Percentiles rank a stretch among this genome's conserved stretches.
These are phyloP conservation scores for Mesotaenium endlicherianum DNA, from an alignment of 139 green algal genomes.

Conservation along the genomic window DNA sequence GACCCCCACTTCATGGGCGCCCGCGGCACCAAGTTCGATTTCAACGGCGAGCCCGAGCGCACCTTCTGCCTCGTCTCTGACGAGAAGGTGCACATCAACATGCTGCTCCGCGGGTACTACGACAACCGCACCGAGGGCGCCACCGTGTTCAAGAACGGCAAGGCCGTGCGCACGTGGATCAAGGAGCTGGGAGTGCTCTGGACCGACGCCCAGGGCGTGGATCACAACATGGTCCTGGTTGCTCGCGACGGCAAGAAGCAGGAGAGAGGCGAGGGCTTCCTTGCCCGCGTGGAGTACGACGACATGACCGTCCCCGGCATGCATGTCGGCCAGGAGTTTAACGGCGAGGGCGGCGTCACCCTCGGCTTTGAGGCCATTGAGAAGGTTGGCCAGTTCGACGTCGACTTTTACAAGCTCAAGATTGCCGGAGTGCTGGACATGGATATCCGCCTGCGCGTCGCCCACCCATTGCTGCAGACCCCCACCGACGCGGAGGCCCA, in stretches of 20 bases:
- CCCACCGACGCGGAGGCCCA: too few relatives aligned
- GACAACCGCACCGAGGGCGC: too few relatives aligned
- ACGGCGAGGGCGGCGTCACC: too few relatives aligned
- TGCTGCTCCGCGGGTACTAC: too few relatives aligned
- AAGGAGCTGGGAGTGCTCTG: not conserved
- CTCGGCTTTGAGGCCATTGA: not conserved
- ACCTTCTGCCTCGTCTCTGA: constrained; percentile 2
- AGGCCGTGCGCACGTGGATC: not conserved
- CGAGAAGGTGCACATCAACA: not conserved
- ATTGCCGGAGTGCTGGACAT: not conserved
- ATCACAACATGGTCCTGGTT: not conserved
- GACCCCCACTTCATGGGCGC: too few relatives aligned
- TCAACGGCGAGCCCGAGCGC: too few relatives aligned
- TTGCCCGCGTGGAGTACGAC: not conserved
- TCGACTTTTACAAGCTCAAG: constrained; percentile 2
- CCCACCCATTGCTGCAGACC: not conserved
- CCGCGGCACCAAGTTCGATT: too few relatives aligned
- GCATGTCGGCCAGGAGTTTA: not conserved
- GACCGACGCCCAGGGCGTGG: not conserved
- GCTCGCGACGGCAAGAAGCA: not conserved
- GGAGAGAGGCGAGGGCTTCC: not conserved
- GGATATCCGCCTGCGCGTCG: not conserved
- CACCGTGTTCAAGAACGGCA: too few relatives aligned
- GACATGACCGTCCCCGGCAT: not conserved
- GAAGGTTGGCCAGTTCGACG: not conserved